Base-by-base conservation (phyloP, 495 filamentous ascomycete genomes). In the Diplogelasinospora grovesii region DNA sequence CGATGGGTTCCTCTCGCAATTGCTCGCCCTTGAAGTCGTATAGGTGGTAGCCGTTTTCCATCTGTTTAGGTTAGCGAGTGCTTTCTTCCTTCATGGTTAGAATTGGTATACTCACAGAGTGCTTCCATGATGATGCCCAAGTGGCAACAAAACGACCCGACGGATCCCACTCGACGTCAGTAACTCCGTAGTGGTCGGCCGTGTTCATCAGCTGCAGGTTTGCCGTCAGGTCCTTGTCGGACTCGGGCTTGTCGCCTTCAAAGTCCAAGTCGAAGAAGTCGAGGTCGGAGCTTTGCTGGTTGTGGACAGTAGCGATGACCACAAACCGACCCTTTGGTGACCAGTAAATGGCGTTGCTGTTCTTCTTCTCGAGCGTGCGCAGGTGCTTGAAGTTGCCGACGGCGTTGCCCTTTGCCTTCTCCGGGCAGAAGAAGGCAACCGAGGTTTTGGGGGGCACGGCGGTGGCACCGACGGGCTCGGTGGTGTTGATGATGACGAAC, bases 291-390 rank as follows among this genome's bases (percentile, higher is more conserved):
- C 76, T 86, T 65, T 94, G 84, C 57, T 86, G 81, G 43, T 86
- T 94, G 69, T 86, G 81, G 10, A 98, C 84, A 2, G 92, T 92
- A 16, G 86, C 92, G 10, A 98, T 78, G 28, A 95, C 78, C 30
- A 95, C 89, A 56, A 98, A 96, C 13, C 92, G 80, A 11, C 92
- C 92, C 70, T 85, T 88, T 10, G 92, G 92, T n/a, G 87, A 93
- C 92, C 92, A 98, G 78, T 95, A 95, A 56, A 98, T 97, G 38
- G 85, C 93, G 56, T 98, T 98, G 75, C 82, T 94, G 63, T 89
- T 98, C 77, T 95, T 96, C 79, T 95, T 95, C 50, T 98, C 92
- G 15, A 93, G 73, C 1, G 88, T 96, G 28, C 85, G 79, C 41
- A 97, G 80, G 49, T 89, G 84, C 73, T 86, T 92, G 75, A 95